These are phyloP conservation scores for Scutellaria minor DNA, from an alignment of 257 asterid genomes.

Conservation along the genomic window DNA sequence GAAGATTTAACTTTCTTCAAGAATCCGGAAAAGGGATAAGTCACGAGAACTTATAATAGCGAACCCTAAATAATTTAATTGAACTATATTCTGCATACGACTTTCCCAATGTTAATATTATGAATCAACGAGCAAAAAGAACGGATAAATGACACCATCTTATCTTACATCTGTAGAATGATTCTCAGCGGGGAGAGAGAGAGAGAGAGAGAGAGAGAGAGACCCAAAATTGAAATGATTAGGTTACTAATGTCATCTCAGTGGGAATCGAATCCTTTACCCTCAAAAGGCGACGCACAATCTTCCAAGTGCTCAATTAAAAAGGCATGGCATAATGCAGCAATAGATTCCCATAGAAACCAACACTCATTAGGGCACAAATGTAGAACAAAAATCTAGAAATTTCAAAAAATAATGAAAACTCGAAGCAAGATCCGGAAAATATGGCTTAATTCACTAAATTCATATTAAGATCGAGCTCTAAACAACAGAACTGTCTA, in stretches of 20 bases:
- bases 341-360: conserved; percentile 15
- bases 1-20: conserved; percentile 21
- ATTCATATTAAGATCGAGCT: conserved; percentile 23
- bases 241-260: not conserved
- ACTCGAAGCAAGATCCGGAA: not conserved
- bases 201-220: not conserved
- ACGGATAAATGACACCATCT: not conserved
- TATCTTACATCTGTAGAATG: not conserved
- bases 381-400: not conserved
- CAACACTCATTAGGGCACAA: not conserved
- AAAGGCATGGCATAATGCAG: not conserved
- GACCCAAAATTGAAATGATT: not conserved
- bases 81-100: not conserved
- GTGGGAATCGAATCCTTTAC: conserved; percentile 26
- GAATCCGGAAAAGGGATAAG: not conserved
- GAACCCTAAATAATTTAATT: not conserved
- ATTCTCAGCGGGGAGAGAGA: not conserved
- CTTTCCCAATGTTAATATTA: not conserved
- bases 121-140: not conserved
- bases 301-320: not conserved
- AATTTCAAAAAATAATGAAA: not conserved
- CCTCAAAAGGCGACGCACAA: not conserved
- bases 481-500: conserved; percentile 17
- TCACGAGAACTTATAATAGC: not conserved
- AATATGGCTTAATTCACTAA: conserved; percentile 7